A percentile compares a stretch with the other conserved stretches of the same genome.
Evolutionary conservation across 2,329 filamentous ascomycete genomes (phyloP).

Genomic region (Grosmannia penicillata): DNA sequence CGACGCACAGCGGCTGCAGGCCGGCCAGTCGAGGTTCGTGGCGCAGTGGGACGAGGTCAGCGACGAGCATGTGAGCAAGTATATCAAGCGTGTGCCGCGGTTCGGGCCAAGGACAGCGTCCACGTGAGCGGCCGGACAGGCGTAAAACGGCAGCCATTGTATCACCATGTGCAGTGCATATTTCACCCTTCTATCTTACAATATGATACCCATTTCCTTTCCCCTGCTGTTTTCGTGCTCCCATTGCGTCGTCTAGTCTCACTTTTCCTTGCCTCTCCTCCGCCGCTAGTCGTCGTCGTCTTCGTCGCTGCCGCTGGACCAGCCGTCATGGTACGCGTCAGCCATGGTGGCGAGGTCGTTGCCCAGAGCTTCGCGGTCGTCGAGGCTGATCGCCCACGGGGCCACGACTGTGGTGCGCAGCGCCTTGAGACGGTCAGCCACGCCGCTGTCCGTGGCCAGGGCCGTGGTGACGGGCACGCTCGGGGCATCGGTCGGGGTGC

Average conservation of each 20-base stretch:
- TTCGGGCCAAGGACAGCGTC: constrained; percentile 1
- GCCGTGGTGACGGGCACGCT: constrained; percentile 38
- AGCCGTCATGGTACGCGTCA: constrained; percentile 80
- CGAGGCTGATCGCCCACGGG: constrained; percentile 47
- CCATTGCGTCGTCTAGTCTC: no score
- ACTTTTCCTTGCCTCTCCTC: no score
- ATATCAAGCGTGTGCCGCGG: constrained; percentile 7
- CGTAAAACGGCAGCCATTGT: not conserved
- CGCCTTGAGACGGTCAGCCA: constrained; percentile 52
- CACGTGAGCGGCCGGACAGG: constrained; percentile 4
- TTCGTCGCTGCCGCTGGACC: constrained; percentile 62
- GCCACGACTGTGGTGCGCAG: constrained; percentile 40
- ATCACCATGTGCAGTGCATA: no score
- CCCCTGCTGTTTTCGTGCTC: no score
- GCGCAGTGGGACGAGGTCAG: constrained; percentile 10
- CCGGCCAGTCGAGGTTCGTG: constrained; percentile 8
- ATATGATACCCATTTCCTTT: not conserved
- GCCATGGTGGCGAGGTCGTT: constrained; percentile 71
- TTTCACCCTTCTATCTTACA: not conserved
- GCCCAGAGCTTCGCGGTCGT: constrained; percentile 71
- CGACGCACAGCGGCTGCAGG: constrained; percentile 6
- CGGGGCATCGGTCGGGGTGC: constrained; percentile 18
- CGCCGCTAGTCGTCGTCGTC: constrained; percentile 50
- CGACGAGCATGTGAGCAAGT: constrained; percentile 9
- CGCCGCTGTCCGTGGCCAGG: constrained; percentile 59